Evolutionary conservation across 1,284 basidiomycete species (phyloP), one percentile per base, ranked within the genome.

Genomic region (Pseudozyma tsukubaensis): DNA sequence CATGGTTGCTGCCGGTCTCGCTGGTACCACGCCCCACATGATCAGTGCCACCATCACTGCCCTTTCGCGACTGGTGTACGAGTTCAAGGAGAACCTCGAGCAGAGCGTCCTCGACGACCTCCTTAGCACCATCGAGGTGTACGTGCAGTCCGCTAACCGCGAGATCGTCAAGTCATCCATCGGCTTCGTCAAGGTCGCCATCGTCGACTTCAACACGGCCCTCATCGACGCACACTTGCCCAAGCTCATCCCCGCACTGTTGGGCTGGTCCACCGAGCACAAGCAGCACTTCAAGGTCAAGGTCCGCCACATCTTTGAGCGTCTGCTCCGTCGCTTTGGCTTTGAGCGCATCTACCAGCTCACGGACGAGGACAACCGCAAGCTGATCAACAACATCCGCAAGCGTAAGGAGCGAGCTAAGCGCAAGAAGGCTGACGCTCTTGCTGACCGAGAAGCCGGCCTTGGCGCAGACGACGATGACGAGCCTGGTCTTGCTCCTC

Each of bases 261-360:
- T 99, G 24, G 88, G 88, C 59, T 97, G 96, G 94, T 93, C 93
- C 7, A 93, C 96, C 81, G 94, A 97, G 84, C 95, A 99, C 87
- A 96, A 96, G 85, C 97, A 99, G 83, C 96, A 98, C 85, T 99
- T 99, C 89, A 99, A 99, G 85, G 88, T 89, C 59, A 98, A 97
- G 87, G 93, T 97, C 13, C 90, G 94, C 48, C 95, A 98, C 85
- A 94, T 99, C 65, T 94, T 99, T 78, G 97, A 99, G 87, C 90
- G 97, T 49, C 91, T 99, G 89, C 89, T 99, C 71, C 88, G 96
- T 67, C 89, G 94, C 69, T 97, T 97, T 82, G 92, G 91, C 0
- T 97, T 90, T 87, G 91, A 95, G 52, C 91, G 91, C 19, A 90
- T 99, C 7, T 87, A 87, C 69, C 74, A 81, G 50, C 86, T 87